Conservation (phyloP, 306 rosid species). For the Sophora flavescens region DNA sequence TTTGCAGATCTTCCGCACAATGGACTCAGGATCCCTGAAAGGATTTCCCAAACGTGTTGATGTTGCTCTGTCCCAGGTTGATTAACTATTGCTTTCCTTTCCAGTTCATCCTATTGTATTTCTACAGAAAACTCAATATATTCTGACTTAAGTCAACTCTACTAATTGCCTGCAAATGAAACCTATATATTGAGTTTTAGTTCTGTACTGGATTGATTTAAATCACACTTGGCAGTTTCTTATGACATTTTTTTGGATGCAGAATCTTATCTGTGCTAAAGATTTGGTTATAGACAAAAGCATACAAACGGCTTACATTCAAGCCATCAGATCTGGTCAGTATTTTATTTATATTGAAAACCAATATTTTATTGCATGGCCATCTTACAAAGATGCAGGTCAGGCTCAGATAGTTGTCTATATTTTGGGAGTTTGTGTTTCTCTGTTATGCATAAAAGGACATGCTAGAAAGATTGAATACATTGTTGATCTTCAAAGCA, state of each 20-base stretch:
- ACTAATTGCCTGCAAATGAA: constrained; percentile 34
- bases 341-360: constrained; percentile 92
- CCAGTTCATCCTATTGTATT: constrained; percentile 29
- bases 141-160: constrained; percentile 29
- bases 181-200: constrained; percentile 21
- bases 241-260: constrained; percentile 52
- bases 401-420: constrained; percentile 39
- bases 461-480: constrained; percentile 30
- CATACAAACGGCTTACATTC: constrained; percentile 90
- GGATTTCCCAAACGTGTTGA: constrained; percentile 77
- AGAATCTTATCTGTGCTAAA: constrained; percentile 88
- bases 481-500: not conserved
- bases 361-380: constrained; percentile 95
- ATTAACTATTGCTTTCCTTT: constrained; percentile 31
- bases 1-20: constrained; percentile 85
- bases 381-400: constrained; percentile 86
- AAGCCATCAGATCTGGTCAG: constrained; percentile 97
- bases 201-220: not conserved
- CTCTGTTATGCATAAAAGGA: constrained; percentile 23
- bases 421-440: constrained; percentile 27
- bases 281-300: constrained; percentile 80
- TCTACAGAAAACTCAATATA: constrained; percentile 34
- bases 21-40: constrained; percentile 90
- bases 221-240: constrained; percentile 33
- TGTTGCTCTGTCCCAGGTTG: constrained; percentile 63